Evolutionary conservation across 106 monocot species (phyloP), one percentile per base, ranked within the genome.

Genomic region (Dendrobium huoshanense): DNA sequence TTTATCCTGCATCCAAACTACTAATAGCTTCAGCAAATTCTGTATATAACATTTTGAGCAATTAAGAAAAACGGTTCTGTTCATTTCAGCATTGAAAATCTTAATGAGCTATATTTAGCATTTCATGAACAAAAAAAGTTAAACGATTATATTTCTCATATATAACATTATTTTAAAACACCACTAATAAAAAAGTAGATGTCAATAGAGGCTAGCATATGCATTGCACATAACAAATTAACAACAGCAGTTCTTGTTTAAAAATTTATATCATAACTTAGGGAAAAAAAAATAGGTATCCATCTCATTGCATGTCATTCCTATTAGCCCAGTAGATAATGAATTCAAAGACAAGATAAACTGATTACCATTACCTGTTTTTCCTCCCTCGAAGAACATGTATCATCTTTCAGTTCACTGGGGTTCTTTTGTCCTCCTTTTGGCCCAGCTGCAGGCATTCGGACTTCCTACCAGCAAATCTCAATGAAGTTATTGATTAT

Each of bases 371-470:
- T 76, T 79, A 91, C 97, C 91, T 89, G 86, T 67, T 98, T 98
- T 85, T 98, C 98, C 56, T 91, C 92, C 27, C 98, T 86, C 51
- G 98, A 86, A 44, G 92, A 41, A 73, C 85, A 91, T 81, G 98
- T 95, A 65, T 95, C 92, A 77, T 98, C 92, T 85, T 98, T 98
- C 78, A 98, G 47, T 83, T 95, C 84, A 55, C 87, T 78, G 78
- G 87, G 91, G 77, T 90, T 94, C 89, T 88, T 98, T 17, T 89
- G 84, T 24, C 79, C 88, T 41, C 91, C 89, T 84, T 98, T 98
- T 10, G 91, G 76, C 41, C 98, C 94, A 83, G 94, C 91, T 49
- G 98, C 95, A 61, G 98, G 94, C 86, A 98, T 92, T 75, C 98
- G 87, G 68, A 98, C 98, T 85, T 98, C 98, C 98, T 98, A 82